These are phyloP conservation scores for Colletotrichum spinosum DNA, from an alignment of 2,329 filamentous ascomycete genomes.

Conservation along the genomic window DNA sequence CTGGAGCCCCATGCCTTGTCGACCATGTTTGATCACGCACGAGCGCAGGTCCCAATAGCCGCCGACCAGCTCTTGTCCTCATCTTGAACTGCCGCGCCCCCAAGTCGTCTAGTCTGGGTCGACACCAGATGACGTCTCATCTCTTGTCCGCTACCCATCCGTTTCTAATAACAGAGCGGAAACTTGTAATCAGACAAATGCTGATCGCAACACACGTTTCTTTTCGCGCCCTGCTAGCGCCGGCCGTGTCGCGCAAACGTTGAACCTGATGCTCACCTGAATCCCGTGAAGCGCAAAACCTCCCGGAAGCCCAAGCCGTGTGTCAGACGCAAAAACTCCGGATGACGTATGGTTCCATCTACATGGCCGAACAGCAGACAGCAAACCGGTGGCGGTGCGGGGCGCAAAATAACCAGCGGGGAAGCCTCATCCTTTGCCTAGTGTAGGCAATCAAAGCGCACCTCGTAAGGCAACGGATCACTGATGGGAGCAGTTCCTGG, in stretches of 20 bases:
- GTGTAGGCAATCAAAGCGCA: too few relatives aligned
- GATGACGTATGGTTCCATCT: conserved; percentile 13
- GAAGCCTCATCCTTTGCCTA: too few relatives aligned
- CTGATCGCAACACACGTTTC: conserved; percentile 9
- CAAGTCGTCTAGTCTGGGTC: not conserved
- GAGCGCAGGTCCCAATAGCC: not conserved
- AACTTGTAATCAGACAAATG: conserved; percentile 2
- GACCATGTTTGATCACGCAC: conserved; percentile 1
- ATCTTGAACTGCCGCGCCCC: not conserved
- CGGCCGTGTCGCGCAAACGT: not conserved
- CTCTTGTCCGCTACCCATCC: conserved; percentile 2
- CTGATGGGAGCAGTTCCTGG: too few relatives aligned
- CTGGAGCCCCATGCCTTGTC: not conserved
- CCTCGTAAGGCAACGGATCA: too few relatives aligned
- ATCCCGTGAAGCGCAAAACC: conserved; percentile 13
- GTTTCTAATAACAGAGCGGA: conserved; percentile 5
- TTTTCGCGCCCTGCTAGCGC: conserved; percentile 11
- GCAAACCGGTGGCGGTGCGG: too few relatives aligned
- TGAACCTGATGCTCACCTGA: conserved; percentile 11
- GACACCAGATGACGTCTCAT: conserved; percentile 11
- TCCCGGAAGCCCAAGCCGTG: not conserved
- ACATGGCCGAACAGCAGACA: too few relatives aligned
- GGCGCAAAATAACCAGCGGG: too few relatives aligned
- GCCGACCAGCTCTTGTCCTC: not conserved
- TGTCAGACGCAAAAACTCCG: conserved; percentile 10